Evolutionary conservation across 177 flowering plant species (phyloP).

Genomic region (Telopea speciosissima): DNA sequence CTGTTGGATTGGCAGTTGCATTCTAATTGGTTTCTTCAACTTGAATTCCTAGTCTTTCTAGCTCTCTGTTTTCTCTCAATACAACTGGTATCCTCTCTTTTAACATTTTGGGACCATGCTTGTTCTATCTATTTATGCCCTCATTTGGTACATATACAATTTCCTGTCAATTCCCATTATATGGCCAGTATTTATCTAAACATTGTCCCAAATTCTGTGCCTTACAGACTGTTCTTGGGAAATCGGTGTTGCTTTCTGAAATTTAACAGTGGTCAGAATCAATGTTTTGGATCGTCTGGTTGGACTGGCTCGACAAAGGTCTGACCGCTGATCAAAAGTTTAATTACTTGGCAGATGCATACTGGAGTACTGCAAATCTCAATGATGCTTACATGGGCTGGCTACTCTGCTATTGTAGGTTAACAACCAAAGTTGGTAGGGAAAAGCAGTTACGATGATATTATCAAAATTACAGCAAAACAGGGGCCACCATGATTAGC

Average conservation of each 20-base stretch:
- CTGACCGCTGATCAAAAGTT: background rate
- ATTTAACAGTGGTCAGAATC: background rate
- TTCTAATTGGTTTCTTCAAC: background rate
- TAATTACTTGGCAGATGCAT: too few relatives aligned
- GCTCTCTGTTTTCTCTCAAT: too few relatives aligned
- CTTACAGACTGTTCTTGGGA: too few relatives aligned
- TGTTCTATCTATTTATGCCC: background rate
- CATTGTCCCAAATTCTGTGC: background rate
- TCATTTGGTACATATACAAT: background rate
- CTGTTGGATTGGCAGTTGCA: background rate
- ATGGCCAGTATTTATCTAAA: background rate
- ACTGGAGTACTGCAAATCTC: too few relatives aligned
- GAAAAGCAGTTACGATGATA: too few relatives aligned
- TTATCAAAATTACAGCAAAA: too few relatives aligned
- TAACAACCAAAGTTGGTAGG: too few relatives aligned
- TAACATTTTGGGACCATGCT: background rate
- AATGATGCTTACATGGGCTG: too few relatives aligned
- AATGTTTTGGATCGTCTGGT: background rate
- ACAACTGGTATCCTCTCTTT: background rate
- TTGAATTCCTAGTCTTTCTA: background rate
- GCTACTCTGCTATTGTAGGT: too few relatives aligned
- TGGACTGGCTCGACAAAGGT: background rate
- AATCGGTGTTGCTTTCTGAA: background rate
- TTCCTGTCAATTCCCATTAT: background rate
- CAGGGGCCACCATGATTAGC: too few relatives aligned